These are phyloP conservation scores for Nothopassalora personata DNA, from an alignment of 2,329 filamentous ascomycete species.

Conservation along the genomic window DNA sequence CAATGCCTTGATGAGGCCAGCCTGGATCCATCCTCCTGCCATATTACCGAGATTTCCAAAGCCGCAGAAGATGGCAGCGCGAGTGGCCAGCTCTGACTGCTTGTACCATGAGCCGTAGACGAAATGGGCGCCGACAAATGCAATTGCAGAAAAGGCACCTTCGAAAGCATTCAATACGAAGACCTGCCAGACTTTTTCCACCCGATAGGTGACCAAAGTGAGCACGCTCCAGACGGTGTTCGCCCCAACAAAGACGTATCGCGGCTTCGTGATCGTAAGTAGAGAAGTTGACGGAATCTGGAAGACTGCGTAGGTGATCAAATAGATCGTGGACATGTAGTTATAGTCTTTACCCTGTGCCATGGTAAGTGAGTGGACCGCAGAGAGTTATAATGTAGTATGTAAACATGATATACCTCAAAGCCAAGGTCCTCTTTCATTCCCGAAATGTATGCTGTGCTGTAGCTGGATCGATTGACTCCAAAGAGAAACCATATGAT, in stretches of 20 bases:
- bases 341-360: slow-evolving; percentile 17
- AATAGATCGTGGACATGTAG: slow-evolving; percentile 20
- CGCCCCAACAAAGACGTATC: slow-evolving; percentile 41
- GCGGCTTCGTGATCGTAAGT: slow-evolving; percentile 35
- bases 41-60: slow-evolving; percentile 43
- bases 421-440: slow-evolving; percentile 50
- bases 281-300: slow-evolving; percentile 44
- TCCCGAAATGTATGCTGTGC: slow-evolving; percentile 48
- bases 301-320: slow-evolving; percentile 42
- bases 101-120: slow-evolving; percentile 45
- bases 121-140: slow-evolving; percentile 43
- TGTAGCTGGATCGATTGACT: slow-evolving; percentile 42
- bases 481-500: slow-evolving; percentile 47
- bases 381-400: too few relatives aligned
- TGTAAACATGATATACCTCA: slow-evolving; percentile 32
- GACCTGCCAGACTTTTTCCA: slow-evolving; percentile 41
- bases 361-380: background rate
- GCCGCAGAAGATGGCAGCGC: slow-evolving; percentile 40
- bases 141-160: slow-evolving; percentile 41
- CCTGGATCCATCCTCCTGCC: slow-evolving; percentile 45
- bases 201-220: slow-evolving; percentile 42
- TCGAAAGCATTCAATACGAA: slow-evolving; percentile 44
- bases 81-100: slow-evolving; percentile 39
- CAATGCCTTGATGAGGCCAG: slow-evolving; percentile 36
- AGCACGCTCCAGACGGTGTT: slow-evolving; percentile 43